phyloP scores from a whole-genome alignment of 2,329 filamentous ascomycete genomes.

The Ophiostoma triangulosporum region DNA sequence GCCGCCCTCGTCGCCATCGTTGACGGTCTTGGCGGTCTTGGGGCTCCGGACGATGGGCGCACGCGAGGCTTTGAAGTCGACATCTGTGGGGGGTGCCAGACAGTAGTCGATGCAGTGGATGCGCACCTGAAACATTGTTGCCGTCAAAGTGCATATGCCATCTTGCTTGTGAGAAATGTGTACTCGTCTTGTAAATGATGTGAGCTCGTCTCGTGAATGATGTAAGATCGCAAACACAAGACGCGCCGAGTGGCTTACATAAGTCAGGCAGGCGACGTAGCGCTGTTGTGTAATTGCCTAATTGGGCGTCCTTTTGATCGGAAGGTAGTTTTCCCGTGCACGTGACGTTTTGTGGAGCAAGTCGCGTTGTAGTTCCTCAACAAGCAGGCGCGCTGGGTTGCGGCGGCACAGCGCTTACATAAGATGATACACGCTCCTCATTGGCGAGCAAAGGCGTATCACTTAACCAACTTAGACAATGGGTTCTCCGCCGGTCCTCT shows the following conservation, averaged over 20 bases:
- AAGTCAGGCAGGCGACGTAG: neutral
- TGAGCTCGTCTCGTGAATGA: too few relatives aligned
- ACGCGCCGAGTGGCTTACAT: neutral
- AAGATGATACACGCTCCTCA: neutral
- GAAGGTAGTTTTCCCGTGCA: neutral
- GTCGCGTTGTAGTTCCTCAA: too few relatives aligned
- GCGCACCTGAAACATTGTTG: conserved; percentile 62
- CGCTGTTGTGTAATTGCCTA: conserved; percentile 1
- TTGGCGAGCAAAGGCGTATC: neutral
- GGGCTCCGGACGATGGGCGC: conserved; percentile 19
- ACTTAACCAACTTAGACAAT: conserved; percentile 5
- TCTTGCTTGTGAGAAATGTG: too few relatives aligned
- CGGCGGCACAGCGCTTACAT: too few relatives aligned
- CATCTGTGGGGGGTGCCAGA: conserved; percentile 61
- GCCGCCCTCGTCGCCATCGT: neutral
- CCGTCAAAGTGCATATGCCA: too few relatives aligned
- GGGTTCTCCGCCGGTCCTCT: conserved; percentile 9
- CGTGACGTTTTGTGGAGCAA: neutral
- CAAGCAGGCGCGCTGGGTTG: too few relatives aligned
- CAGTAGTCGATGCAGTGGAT: conserved; percentile 96
- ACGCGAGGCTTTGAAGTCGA: conserved; percentile 54
- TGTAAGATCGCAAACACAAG: too few relatives aligned
- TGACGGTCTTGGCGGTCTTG: neutral
- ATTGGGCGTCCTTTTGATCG: neutral
- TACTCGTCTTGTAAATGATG: too few relatives aligned